Evolutionary conservation across 1,284 basidiomycete genomes (phyloP), one percentile per base, ranked within the genome.

Genomic region (Schizopora paradoxa): DNA sequence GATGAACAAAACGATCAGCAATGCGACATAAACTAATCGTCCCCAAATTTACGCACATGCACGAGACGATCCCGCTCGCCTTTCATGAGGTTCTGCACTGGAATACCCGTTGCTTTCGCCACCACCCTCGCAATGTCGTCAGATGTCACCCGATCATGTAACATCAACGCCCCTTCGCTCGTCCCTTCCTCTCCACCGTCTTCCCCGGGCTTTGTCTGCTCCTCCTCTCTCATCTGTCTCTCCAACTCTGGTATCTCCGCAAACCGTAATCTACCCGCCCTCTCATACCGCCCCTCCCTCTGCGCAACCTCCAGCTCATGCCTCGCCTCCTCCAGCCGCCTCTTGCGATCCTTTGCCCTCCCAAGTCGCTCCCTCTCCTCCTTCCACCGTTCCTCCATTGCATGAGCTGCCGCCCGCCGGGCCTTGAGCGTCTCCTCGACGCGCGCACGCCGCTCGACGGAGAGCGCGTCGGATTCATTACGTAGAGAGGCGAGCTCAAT

Each of bases 401-500:
- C 64, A 26, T 69, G 67, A 2, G 86, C 86, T 54, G 86, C 73
- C 28, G 69, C 68, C 43, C 80, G 74, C 58, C 83, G 88, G 37
- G 57, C 57, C 42, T 68, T 60, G 23, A 94, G 66, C 47, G 81
- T 73, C 18, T 63, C 61, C 57, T 92, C 83, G 29, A 94, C 84
- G 45, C 77, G 77, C 8, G 66, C 61, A 41, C 81, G 67, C 28
- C 93, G 70, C 61, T 89, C 86, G 1, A 77, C 72, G 35, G 86
- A 89, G 62, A 91, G 85, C 2, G 84, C 74, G 58, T 97, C 93
- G 2, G 72, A 73, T 65, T 96, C 94, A 45, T 91, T 91, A 65
- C 89, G 90, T 54, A 97, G 70, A 51, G 86, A 90, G 64, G 92
- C 90, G 10, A 90, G 69, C 64, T 97, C 93, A 54, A 96, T 96